Evolutionary conservation across 1,139 yeast genomes (phyloP).

Genomic region (Suzukiozyma palmioleophila): DNA sequence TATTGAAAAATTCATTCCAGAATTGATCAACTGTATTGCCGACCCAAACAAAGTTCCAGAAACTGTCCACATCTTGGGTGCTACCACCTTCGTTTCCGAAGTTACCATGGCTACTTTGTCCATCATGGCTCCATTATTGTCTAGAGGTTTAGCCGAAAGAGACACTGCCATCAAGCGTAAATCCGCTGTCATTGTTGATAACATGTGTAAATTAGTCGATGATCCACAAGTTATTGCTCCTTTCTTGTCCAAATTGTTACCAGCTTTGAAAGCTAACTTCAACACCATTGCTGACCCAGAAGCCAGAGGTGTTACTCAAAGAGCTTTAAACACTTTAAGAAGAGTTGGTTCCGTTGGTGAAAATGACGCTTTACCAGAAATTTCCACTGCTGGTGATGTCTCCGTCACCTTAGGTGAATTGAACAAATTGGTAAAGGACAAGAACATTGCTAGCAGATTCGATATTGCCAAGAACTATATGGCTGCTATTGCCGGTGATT

Average conservation of each 20-base stretch:
- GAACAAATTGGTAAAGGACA: conserved; percentile 62
- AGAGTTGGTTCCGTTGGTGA: conserved; percentile 97
- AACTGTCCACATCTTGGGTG: conserved; percentile 98
- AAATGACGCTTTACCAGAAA: conserved; percentile 88
- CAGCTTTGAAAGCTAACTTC: conserved; percentile 92
- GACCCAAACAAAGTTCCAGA: conserved; percentile 97
- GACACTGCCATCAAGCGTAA: conserved; percentile 99
- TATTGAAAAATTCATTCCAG: conserved; percentile 98
- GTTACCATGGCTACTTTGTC: conserved; percentile 99
- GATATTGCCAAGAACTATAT: conserved; percentile 71
- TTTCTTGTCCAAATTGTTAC: conserved; percentile 90
- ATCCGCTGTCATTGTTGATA: conserved; percentile 98
- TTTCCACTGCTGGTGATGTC: conserved; percentile 97
- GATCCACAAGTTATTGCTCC: conserved; percentile 99
- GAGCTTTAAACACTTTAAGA: conserved; percentile 95
- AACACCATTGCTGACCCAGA: conserved; percentile 98
- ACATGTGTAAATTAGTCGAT: conserved; percentile 99
- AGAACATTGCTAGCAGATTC: conserved; percentile 76
- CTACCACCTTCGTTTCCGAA: conserved; percentile 98
- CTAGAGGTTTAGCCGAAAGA: conserved; percentile 99
- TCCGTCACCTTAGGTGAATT: conserved; percentile 81
- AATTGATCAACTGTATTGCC: conserved; percentile 94
- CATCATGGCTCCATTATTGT: conserved; percentile 97
- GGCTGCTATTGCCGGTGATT: conserved; percentile 97
- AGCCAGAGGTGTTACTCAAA: conserved; percentile 96